These are phyloP conservation scores for Phylloporus rhodoxanthus DNA, from an alignment of 768 basidiomycete species.

Conservation along the genomic window DNA sequence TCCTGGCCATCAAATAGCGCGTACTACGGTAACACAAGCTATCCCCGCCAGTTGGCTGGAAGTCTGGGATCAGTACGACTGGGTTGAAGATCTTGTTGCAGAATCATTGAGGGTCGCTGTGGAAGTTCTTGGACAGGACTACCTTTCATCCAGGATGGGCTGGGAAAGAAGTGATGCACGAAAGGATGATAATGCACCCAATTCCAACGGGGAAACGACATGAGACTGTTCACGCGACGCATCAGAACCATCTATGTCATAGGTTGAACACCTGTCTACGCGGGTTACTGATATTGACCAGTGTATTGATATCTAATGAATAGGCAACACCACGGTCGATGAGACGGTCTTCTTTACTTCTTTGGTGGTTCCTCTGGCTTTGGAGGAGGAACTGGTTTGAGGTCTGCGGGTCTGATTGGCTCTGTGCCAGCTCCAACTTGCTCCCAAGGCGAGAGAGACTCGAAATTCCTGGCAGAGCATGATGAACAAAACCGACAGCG, in stretches of 20 bases:
- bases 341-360: constrained; percentile 45
- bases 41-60: constrained; percentile 83
- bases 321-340: not conserved
- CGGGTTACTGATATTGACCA: constrained; percentile 9
- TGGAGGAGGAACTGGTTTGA: constrained; percentile 72
- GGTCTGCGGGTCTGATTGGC: constrained; percentile 55
- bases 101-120: constrained; percentile 79
- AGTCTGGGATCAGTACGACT: constrained; percentile 86
- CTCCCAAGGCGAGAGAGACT: constrained; percentile 91
- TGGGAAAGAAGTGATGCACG: constrained; percentile 45
- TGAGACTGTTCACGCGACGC: constrained; percentile 2
- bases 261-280: constrained; percentile 3
- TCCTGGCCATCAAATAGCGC: constrained; percentile 70
- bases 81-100: constrained; percentile 94
- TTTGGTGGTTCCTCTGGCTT: constrained; percentile 72
- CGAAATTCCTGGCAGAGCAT: constrained; percentile 69
- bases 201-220: constrained; percentile 6
- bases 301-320: constrained; percentile 11
- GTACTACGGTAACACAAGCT: constrained; percentile 76
- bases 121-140: constrained; percentile 90
- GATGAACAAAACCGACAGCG: not conserved
- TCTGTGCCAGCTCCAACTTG: constrained; percentile 71
- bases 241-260: constrained; percentile 6
- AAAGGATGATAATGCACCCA: constrained; percentile 5
- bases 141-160: constrained; percentile 80